These are phyloP conservation scores for Tylopilus sp. DNA, from an alignment of 1,284 basidiomycete species.

Conservation along the genomic window DNA sequence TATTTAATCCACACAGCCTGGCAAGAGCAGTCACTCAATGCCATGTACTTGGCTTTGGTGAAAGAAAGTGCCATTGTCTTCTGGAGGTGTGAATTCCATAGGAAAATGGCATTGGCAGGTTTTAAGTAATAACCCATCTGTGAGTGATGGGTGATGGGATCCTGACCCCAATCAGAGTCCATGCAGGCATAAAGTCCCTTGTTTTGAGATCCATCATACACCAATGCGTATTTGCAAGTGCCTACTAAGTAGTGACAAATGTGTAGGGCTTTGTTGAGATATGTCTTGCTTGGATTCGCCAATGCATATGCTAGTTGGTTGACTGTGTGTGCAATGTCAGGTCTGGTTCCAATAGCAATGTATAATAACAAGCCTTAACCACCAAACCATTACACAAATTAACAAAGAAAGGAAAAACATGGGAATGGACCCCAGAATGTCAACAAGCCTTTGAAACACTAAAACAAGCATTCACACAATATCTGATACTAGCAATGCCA, in stretches of 20 bases:
- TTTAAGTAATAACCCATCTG: slow-evolving; percentile 16
- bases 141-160: slow-evolving; percentile 10
- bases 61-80: neutral
- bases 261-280: slow-evolving; percentile 11
- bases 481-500: too few relatives aligned
- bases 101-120: neutral
- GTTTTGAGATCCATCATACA: neutral
- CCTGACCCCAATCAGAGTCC: slow-evolving; percentile 32
- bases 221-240: neutral
- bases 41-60: too few relatives aligned
- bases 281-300: neutral
- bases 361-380: too few relatives aligned
- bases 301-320: neutral
- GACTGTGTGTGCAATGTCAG: neutral
- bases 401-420: too few relatives aligned
- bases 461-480: too few relatives aligned
- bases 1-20: neutral
- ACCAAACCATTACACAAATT: too few relatives aligned
- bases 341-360: neutral
- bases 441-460: too few relatives aligned
- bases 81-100: neutral
- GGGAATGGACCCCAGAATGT: too few relatives aligned
- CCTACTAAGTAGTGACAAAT: slow-evolving; percentile 28
- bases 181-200: slow-evolving; percentile 11
- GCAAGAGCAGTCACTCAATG: neutral